These are phyloP conservation scores for Monosporascus sp. DNA, from an alignment of 2,329 filamentous ascomycete genomes.

Conservation along the genomic window DNA sequence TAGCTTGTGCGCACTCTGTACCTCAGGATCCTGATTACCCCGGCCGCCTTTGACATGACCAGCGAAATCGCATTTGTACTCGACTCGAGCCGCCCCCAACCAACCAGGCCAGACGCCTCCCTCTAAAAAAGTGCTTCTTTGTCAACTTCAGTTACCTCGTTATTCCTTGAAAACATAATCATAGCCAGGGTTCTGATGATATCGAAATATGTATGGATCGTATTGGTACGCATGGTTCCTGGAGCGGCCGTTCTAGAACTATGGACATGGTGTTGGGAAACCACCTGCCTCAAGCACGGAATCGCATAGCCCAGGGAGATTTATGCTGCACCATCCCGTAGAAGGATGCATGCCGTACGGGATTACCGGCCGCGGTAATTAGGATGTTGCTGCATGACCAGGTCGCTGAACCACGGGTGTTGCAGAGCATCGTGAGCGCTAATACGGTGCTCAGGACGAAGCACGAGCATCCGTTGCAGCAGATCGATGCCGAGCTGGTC, in stretches of 20 bases:
- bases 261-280: too few species aligned
- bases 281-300: too few species aligned
- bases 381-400: slow-evolving; percentile 52
- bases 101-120: neutral
- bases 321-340: too few species aligned
- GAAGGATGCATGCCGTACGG: slow-evolving; percentile 28
- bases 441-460: slow-evolving; percentile 86
- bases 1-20: neutral
- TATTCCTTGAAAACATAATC: neutral
- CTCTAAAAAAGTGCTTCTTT: neutral
- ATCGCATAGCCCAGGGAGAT: too few species aligned
- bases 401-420: slow-evolving; percentile 87
- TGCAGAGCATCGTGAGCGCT: slow-evolving; percentile 80
- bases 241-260: neutral
- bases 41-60: neutral
- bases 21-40: neutral
- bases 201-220: neutral
- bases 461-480: slow-evolving; percentile 83
- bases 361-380: slow-evolving; percentile 34
- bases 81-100: neutral
- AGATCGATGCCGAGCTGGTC: slow-evolving; percentile 83
- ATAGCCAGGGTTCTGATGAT: neutral
- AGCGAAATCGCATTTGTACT: neutral
- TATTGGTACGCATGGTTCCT: neutral
- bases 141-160: neutral